These are phyloP conservation scores for Candida coquimbonensis DNA, from an alignment of 805 yeast species.

Conservation along the genomic window DNA sequence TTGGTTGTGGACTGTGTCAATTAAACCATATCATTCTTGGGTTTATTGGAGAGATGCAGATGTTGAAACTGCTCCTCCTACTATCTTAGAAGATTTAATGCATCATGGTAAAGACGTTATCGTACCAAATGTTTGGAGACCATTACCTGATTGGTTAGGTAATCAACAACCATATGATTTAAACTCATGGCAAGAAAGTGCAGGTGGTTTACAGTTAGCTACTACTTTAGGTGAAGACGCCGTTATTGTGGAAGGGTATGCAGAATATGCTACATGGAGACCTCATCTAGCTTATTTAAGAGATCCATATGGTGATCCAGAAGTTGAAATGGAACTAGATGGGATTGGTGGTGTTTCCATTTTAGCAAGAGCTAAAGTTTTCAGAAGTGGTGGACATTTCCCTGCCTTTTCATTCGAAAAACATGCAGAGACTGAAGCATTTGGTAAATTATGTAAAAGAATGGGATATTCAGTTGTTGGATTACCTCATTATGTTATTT, in stretches of 20 bases:
- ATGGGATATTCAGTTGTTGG: slow-evolving; percentile 91
- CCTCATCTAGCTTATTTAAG: slow-evolving; percentile 93
- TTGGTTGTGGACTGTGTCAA: slow-evolving; percentile 84
- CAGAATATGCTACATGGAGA: slow-evolving; percentile 97
- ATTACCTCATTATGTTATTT: slow-evolving; percentile 88
- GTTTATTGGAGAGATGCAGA: slow-evolving; percentile 98
- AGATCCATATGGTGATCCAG: slow-evolving; percentile 93
- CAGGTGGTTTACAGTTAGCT: slow-evolving; percentile 74
- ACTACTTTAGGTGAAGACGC: slow-evolving; percentile 82
- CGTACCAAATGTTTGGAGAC: slow-evolving; percentile 93
- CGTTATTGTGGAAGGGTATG: slow-evolving; percentile 95
- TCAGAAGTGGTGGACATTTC: slow-evolving; percentile 87
- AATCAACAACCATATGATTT: slow-evolving; percentile 81
- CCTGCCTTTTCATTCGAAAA: slow-evolving; percentile 95
- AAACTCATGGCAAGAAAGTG: slow-evolving; percentile 82
- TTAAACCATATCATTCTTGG: slow-evolving; percentile 90
- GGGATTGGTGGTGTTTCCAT: slow-evolving; percentile 98
- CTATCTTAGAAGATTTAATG: slow-evolving; percentile 90
- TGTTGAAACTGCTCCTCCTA: slow-evolving; percentile 80
- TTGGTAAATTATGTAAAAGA: slow-evolving; percentile 80
- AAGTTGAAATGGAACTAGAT: slow-evolving; percentile 86
- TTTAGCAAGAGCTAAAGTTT: slow-evolving; percentile 79
- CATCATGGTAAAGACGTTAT: slow-evolving; percentile 85
- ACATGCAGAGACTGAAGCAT: slow-evolving; percentile 98
- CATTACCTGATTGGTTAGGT: slow-evolving; percentile 81